Conservation (phyloP, 768 basidiomycete genomes). For the Boletales sp. region DNA sequence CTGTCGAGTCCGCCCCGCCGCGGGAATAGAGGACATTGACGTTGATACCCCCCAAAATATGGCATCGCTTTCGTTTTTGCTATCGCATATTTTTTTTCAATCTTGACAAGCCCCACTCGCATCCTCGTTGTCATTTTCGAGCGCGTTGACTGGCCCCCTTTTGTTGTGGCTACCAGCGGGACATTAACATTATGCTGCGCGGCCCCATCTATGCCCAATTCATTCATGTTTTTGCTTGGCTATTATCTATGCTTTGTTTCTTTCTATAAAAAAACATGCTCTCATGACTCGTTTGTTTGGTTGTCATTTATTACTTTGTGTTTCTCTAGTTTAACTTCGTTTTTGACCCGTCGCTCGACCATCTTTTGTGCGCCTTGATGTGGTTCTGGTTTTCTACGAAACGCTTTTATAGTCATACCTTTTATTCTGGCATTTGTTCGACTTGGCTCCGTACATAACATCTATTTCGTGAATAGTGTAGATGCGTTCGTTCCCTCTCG, state of each 20-base stretch:
- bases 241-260: slow-evolving; percentile 25
- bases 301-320: slow-evolving; percentile 25
- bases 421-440: slow-evolving; percentile 21
- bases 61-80: slow-evolving; percentile 29
- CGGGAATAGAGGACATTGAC: slow-evolving; percentile 23
- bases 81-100: slow-evolving; percentile 17
- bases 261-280: slow-evolving; percentile 20
- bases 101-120: slow-evolving; percentile 26
- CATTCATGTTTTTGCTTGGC: slow-evolving; percentile 18
- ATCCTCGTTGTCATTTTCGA: slow-evolving; percentile 5
- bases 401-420: slow-evolving; percentile 15
- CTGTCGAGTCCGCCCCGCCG: slow-evolving; percentile 24
- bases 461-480: slow-evolving; percentile 28
- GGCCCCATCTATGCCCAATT: slow-evolving; percentile 12
- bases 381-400: slow-evolving; percentile 8
- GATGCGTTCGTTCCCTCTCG: slow-evolving; percentile 12
- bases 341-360: slow-evolving; percentile 3
- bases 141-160: slow-evolving; percentile 10
- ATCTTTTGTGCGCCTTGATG: slow-evolving; percentile 12
- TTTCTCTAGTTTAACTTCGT: slow-evolving; percentile 12
- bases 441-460: slow-evolving; percentile 29
- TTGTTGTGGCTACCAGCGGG: slow-evolving; percentile 13
- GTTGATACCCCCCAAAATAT: slow-evolving; percentile 18
- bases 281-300: slow-evolving; percentile 23
- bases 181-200: slow-evolving; percentile 28